Evolutionary conservation across 805 yeast species (phyloP), one percentile per base, ranked within the genome.

Genomic region (Tetrapisispora taiwanensis): DNA sequence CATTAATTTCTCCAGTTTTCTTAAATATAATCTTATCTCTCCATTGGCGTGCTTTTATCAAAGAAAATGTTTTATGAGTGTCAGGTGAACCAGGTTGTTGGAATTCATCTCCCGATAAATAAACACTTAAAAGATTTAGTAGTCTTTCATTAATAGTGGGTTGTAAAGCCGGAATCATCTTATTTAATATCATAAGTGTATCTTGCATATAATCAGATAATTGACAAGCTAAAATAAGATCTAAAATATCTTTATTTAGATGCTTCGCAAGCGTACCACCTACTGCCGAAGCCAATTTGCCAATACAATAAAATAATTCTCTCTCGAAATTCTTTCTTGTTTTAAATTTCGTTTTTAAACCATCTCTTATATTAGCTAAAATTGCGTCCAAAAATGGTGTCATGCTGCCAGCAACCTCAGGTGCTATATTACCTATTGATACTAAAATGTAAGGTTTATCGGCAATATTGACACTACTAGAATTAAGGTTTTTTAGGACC

Each of bases 201-300:
- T 79, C 78, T 56, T 86, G 81, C 79, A 90, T 79, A 49, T 84
- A 81, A 51, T 78, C 81, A n/a, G 87, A 82, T 43, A 90, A 72
- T 0, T 95, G 84, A 48, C 95, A 87, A 39, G 81, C 75, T 53
- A 90, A 72, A 66, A 90, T 75, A 64, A 84, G 71, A 51, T 83
- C 89, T 42, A 90, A 66, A 19, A 90, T 73, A 54, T 86, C 95
- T 48, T 81, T 75, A 50, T 87, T 89, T 44, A 92, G 67, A 59
- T 86, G 88, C 57, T 90, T 92, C 0, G 96, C 85, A 45, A 90
- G 69, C 0, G 95, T 95, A 12, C 95, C 94, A 0, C 97, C 97
- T 14, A 90, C 86, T 0, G 97, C 90, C 22, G 74, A 73, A 0
- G 96, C 89, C 31, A 92, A 66, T 63, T 86, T 84, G 0, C 94